Evolutionary conservation across 495 filamentous ascomycete genomes (phyloP).

Genomic region (Penicillium malachiteum): DNA sequence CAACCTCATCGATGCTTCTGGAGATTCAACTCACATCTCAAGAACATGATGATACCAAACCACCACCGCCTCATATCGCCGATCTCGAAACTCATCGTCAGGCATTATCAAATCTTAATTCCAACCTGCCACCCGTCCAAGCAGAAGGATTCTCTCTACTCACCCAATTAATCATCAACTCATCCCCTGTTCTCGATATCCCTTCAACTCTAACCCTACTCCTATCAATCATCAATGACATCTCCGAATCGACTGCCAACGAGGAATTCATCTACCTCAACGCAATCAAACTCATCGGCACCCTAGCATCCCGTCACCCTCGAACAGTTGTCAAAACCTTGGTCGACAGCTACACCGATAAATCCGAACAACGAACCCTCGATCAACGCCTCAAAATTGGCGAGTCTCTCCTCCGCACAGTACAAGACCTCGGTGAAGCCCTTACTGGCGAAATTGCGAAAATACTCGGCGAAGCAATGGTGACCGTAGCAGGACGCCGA

Average conservation of each 20-base stretch:
- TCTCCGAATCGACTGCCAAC: conserved; percentile 32
- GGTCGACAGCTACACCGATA: conserved; percentile 68
- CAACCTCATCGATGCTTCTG: conserved; percentile 56
- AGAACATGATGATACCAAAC: conserved; percentile 43
- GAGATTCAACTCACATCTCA: conserved; percentile 57
- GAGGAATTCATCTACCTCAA: conserved; percentile 78
- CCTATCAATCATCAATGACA: conserved; percentile 62
- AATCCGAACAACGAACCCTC: conserved; percentile 53
- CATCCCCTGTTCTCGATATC: conserved; percentile 68
- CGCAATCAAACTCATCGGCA: conserved; percentile 64
- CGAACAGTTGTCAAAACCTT: conserved; percentile 63
- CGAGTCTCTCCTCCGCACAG: conserved; percentile 67
- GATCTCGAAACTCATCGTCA: conserved; percentile 70
- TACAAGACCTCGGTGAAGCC: conserved; percentile 63
- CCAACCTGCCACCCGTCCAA: conserved; percentile 72
- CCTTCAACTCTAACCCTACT: conserved; percentile 65
- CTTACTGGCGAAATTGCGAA: conserved; percentile 58
- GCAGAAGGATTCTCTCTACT: conserved; percentile 75
- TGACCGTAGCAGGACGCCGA: conserved; percentile 66
- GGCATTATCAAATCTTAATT: conserved; percentile 72
- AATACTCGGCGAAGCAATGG: conserved; percentile 58
- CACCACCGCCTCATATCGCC: conserved; percentile 46
- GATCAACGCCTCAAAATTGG: conserved; percentile 71
- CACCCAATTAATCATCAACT: conserved; percentile 58
- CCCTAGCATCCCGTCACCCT: conserved; percentile 64